These are phyloP conservation scores for Russula lepida DNA, from an alignment of 768 basidiomycete species.

Conservation along the genomic window DNA sequence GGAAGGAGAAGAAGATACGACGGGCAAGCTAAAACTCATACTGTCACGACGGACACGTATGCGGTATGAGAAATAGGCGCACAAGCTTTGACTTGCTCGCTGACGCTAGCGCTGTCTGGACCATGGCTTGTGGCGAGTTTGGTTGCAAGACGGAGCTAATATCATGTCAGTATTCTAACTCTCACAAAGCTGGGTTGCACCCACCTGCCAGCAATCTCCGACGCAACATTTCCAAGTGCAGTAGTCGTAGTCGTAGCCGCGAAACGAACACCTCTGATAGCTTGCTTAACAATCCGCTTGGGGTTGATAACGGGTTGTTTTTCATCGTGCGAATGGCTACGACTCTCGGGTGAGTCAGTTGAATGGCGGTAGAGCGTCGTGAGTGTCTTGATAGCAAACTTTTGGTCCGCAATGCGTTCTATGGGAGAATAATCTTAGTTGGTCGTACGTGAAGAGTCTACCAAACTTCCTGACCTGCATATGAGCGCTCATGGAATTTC, in stretches of 20 bases:
- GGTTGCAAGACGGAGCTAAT: conserved; percentile 73
- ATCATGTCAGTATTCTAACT: neutral
- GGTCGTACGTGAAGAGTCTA: conserved; percentile 4
- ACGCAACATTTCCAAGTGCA: conserved; percentile 53
- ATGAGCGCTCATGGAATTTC: conserved; percentile 75
- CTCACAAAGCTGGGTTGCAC: conserved; percentile 2
- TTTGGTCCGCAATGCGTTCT: conserved; percentile 80
- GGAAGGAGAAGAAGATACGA: conserved; percentile 80
- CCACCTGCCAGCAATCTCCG: conserved; percentile 47
- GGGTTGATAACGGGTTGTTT: conserved; percentile 43
- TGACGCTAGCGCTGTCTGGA: conserved; percentile 69
- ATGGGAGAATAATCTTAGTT: conserved; percentile 14
- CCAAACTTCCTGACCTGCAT: conserved; percentile 37
- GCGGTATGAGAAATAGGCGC: conserved; percentile 12
- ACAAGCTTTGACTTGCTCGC: conserved; percentile 73
- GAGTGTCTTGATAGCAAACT: conserved; percentile 63
- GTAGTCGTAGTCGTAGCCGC: conserved; percentile 82
- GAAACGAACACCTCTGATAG: conserved; percentile 57
- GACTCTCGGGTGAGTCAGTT: conserved; percentile 57
- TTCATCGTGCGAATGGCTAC: conserved; percentile 36
- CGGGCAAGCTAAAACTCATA: conserved; percentile 54
- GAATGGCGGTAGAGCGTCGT: conserved; percentile 75
- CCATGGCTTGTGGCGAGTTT: conserved; percentile 75
- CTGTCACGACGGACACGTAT: conserved; percentile 1
- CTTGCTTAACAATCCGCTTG: conserved; percentile 55